Percentiles rank a stretch among this genome's conserved stretches.
Evolutionary conservation across 108 stramenopile genomes (phyloP).

Genomic region (Cyclotella sp.): DNA sequence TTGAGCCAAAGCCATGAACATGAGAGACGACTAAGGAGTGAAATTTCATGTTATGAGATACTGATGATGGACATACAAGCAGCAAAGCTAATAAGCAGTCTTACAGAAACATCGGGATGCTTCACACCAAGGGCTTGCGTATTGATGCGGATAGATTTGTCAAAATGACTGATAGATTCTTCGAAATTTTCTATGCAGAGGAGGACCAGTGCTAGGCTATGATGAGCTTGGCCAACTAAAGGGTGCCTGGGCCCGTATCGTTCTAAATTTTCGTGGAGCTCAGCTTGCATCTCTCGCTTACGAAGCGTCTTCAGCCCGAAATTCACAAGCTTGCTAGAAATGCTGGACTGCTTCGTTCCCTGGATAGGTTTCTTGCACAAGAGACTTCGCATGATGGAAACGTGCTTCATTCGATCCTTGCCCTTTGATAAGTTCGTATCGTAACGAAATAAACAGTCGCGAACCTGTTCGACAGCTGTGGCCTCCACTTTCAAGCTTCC

Average conservation of each 20-base stretch:
- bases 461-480: slow-evolving; percentile 32
- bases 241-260: slow-evolving; percentile 43
- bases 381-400: slow-evolving; percentile 22
- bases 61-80: not conserved
- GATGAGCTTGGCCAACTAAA: slow-evolving; percentile 42
- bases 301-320: slow-evolving; percentile 25
- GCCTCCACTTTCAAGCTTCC: slow-evolving; percentile 42
- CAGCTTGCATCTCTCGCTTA: slow-evolving; percentile 40
- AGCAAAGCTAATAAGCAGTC: not conserved
- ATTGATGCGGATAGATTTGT: slow-evolving; percentile 35
- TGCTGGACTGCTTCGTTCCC: slow-evolving; percentile 8
- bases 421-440: slow-evolving; percentile 12
- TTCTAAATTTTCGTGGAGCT: slow-evolving; percentile 35
- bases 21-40: slow-evolving; percentile 26
- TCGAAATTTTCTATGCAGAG: slow-evolving; percentile 29
- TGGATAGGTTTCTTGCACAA: slow-evolving; percentile 26
- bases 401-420: not conserved
- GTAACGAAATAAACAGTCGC: slow-evolving; percentile 28
- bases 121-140: slow-evolving; percentile 32
- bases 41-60: not conserved
- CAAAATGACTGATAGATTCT: slow-evolving; percentile 39
- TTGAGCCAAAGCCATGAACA: slow-evolving; percentile 41
- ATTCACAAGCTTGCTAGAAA: slow-evolving; percentile 38
- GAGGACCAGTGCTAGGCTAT: slow-evolving; percentile 38
- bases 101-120: slow-evolving; percentile 37